These are phyloP conservation scores for Cymbopogon citratus DNA, from an alignment of 176 grass and related monocot genomes.

Conservation along the genomic window DNA sequence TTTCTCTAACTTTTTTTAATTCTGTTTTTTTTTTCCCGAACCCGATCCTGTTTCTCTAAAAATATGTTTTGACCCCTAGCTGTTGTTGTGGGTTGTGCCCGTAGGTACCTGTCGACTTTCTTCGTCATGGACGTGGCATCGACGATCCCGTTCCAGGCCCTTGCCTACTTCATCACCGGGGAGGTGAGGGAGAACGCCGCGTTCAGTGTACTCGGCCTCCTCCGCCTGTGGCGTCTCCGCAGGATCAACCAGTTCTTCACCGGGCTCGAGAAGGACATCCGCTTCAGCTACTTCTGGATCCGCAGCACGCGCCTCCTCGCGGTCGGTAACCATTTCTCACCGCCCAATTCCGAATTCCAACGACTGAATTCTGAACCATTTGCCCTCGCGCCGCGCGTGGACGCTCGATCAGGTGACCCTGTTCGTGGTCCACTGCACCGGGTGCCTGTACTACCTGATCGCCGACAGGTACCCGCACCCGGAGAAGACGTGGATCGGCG, in stretches of 20 bases:
- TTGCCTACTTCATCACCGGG: conserved; percentile 70
- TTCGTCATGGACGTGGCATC: conserved; percentile 96
- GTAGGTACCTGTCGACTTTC: conserved; percentile 82
- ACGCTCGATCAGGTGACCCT: conserved; percentile 67
- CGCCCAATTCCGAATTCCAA: neutral
- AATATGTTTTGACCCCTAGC: too few species aligned
- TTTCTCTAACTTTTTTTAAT: too few species aligned
- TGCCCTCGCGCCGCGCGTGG: too few species aligned
- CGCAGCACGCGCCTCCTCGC: conserved; percentile 59
- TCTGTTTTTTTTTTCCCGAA: too few species aligned
- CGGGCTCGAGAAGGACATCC: conserved; percentile 95
- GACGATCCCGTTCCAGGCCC: conserved; percentile 73
- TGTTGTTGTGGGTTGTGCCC: too few species aligned
- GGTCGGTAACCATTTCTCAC: conserved; percentile 11
- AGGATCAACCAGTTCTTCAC: conserved; percentile 95
- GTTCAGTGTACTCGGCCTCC: conserved; percentile 62
- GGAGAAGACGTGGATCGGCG: conserved; percentile 92
- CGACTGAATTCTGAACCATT: too few species aligned
- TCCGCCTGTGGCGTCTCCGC: conserved; percentile 89
- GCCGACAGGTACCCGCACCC: conserved; percentile 72
- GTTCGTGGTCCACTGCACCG: conserved; percentile 87
- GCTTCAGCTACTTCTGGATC: conserved; percentile 98
- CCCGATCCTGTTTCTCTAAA: too few species aligned
- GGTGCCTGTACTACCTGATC: conserved; percentile 85
- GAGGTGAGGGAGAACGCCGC: conserved; percentile 44